A percentile compares a stretch with the other conserved stretches of the same genome.
Conservation (phyloP, 495 filamentous ascomycete genomes). For the Recurvomyces mirabilis region DNA sequence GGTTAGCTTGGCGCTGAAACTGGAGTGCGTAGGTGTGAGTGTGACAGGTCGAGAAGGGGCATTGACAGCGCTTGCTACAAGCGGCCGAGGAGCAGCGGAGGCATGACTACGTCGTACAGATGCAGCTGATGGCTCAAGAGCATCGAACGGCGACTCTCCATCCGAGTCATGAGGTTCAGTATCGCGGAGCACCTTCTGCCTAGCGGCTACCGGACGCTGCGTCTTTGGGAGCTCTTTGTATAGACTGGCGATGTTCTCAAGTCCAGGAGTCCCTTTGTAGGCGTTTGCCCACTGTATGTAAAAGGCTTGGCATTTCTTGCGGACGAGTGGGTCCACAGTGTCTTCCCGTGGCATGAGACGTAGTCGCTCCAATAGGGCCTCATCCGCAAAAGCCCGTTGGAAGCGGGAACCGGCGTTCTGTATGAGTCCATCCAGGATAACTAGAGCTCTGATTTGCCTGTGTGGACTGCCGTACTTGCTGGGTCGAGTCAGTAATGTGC, state of each 20-base stretch:
- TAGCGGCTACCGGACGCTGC: constrained; percentile 53
- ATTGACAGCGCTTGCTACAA: not conserved
- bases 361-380: constrained; percentile 85
- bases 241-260: constrained; percentile 64
- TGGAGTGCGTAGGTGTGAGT: constrained; percentile 11
- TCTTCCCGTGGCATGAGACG: constrained; percentile 77
- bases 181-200: constrained; percentile 70
- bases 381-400: constrained; percentile 77
- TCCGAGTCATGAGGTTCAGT: constrained; percentile 46
- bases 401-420: constrained; percentile 89
- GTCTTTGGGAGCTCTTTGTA: constrained; percentile 69
- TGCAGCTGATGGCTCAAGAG: not conserved
- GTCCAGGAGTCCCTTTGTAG: constrained; percentile 71
- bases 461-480: constrained; percentile 92
- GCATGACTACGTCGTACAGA: constrained; percentile 4
- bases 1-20: constrained; percentile 23
- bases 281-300: constrained; percentile 80
- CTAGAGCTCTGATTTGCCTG: constrained; percentile 79
- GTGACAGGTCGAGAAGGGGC: constrained; percentile 5
- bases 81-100: constrained; percentile 1
- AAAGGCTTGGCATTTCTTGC: constrained; percentile 70
- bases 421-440: constrained; percentile 84
- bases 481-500: not conserved
- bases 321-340: constrained; percentile 74
- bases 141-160: constrained; percentile 28